Evolutionary conservation across 192 early-diverging fungal species (phyloP), one percentile per base, ranked within the genome.

Genomic region (Diversispora eburnea): DNA sequence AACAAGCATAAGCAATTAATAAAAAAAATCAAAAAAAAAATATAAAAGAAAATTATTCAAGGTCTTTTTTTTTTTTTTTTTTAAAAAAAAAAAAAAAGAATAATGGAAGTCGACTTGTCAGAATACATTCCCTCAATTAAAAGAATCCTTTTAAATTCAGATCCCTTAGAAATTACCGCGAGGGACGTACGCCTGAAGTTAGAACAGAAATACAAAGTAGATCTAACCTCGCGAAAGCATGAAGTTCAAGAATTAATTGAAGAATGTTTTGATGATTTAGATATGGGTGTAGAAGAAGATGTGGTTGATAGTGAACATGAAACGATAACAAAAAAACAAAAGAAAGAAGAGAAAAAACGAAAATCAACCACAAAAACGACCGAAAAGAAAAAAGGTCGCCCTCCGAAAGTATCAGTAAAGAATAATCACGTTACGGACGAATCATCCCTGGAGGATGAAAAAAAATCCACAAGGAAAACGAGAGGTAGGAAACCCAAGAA

Each of bases 231-330:
- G 4, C 33, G 56, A 20, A 71, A 59, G 20, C n/a, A 25, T 12
- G 69, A 71, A 59, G 56, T 71, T 8, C 69, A 59, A 59, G 12
- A 59, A 22, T 39, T 71, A 25, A 47, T 59, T 71, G 69, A 71
- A 8, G 8, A 45, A 5, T 71, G 69, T 71, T 71, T 58, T 59
- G 56, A 71, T 45, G 69, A 70, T 55, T 57, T 70, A 22, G 43
- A 58, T 12, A 55, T 59, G 3, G 42, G 8, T 0, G 33, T 3
- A 22, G 67, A 71, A 52, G 20, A 46, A 39, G 17, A 8, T 1
- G 54, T 10, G 10, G 9, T 6, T 13, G 19, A 48, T 25, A 20
- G 25, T 5, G 48, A 60, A 46, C 7, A 3, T 56, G 56, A 70
- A 56, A 5, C 13, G 9, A 4, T 9, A 19, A 70, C 25, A 33